These are phyloP conservation scores for Immersiella caudata DNA, from an alignment of 495 filamentous ascomycete genomes.

Conservation along the genomic window DNA sequence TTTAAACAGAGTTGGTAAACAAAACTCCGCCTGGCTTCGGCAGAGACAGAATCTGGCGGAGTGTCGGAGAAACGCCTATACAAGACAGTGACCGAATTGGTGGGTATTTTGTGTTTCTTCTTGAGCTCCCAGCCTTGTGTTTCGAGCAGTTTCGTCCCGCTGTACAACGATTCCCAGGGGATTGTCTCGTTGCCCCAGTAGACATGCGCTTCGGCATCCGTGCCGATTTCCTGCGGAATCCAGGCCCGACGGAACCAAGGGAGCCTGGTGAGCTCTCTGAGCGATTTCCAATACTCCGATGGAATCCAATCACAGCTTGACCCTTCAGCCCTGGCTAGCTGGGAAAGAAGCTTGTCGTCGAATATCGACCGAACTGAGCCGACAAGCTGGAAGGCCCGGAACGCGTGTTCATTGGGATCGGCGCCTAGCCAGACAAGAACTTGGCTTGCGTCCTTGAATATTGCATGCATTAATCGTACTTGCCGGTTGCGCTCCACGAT, in stretches of 20 bases:
- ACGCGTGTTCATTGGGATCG: slow-evolving; percentile 13
- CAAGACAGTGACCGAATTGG: slow-evolving; percentile 14
- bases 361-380: slow-evolving; percentile 14
- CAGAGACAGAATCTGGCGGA: neutral
- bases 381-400: slow-evolving; percentile 15
- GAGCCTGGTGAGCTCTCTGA: slow-evolving; percentile 19
- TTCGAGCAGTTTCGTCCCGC: slow-evolving; percentile 17
- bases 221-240: slow-evolving; percentile 23
- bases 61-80: slow-evolving; percentile 14
- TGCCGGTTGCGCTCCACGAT: slow-evolving; percentile 20
- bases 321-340: slow-evolving; percentile 18
- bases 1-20: slow-evolving; percentile 21
- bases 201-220: slow-evolving; percentile 16
- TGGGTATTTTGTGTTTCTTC: slow-evolving; percentile 23
- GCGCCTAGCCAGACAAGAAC: slow-evolving; percentile 22
- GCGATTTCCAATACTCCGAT: slow-evolving; percentile 19
- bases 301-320: slow-evolving; percentile 18
- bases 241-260: slow-evolving; percentile 23
- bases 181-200: slow-evolving; percentile 21
- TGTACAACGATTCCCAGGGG: slow-evolving; percentile 13
- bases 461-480: slow-evolving; percentile 20
- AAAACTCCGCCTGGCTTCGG: slow-evolving; percentile 16
- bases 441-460: slow-evolving; percentile 11
- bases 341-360: slow-evolving; percentile 7
- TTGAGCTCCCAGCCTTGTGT: slow-evolving; percentile 22